Evolutionary conservation across 139 green algal species (phyloP).

Genomic region (Coelastrella sp.): DNA sequence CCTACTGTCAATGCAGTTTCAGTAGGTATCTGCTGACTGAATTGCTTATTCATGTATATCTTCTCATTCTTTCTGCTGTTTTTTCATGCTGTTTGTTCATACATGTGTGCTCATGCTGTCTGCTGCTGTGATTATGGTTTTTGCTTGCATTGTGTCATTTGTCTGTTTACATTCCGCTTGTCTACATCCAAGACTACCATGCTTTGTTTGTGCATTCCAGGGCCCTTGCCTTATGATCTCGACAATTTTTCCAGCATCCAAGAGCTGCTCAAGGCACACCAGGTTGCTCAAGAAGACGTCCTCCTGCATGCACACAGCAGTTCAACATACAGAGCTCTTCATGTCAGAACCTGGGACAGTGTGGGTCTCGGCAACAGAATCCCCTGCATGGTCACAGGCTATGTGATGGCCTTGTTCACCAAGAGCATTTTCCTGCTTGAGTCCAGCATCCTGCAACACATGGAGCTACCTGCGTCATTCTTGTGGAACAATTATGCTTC

Average conservation of each 20-base stretch:
- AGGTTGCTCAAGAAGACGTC: neutral
- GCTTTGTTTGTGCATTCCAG: no score
- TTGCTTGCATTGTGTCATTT: no score
- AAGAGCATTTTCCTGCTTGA: neutral
- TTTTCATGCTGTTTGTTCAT: no score
- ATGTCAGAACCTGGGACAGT: neutral
- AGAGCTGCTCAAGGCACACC: neutral
- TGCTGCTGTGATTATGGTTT: no score
- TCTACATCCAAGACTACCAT: no score
- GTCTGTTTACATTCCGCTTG: no score
- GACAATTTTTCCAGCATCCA: neutral
- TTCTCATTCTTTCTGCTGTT: no score
- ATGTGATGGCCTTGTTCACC: slow-evolving; percentile 5
- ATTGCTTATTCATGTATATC: no score
- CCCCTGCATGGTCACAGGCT: slow-evolving; percentile 4
- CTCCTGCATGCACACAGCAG: neutral
- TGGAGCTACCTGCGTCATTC: neutral
- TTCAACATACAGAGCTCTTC: neutral
- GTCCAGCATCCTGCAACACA: neutral
- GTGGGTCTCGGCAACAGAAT: slow-evolving; percentile 8
- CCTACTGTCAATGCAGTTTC: no score
- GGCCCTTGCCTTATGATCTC: neutral
- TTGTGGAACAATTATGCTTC: neutral
- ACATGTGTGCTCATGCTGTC: no score
- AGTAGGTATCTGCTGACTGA: no score